These are phyloP conservation scores for Collariella sp. DNA, from an alignment of 495 filamentous ascomycete genomes.

Conservation along the genomic window DNA sequence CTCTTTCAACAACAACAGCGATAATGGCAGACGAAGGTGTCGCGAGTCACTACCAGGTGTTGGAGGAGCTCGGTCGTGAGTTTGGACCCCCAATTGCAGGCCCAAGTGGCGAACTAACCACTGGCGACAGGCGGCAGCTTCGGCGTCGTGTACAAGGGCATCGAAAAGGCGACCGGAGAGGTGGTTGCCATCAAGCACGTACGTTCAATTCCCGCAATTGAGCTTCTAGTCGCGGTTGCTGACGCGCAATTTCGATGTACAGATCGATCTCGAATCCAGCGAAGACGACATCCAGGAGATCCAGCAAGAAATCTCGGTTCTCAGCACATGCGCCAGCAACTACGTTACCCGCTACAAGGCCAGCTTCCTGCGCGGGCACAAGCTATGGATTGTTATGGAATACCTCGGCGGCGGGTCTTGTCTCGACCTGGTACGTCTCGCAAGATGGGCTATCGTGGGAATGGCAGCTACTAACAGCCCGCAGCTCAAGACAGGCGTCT, in stretches of 20 bases:
- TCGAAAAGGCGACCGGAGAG: slow-evolving; percentile 75
- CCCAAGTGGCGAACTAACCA: slow-evolving; percentile 15
- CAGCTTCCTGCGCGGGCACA: slow-evolving; percentile 86
- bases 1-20: slow-evolving; percentile 3
- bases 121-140: slow-evolving; percentile 69
- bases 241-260: background rate
- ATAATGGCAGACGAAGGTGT: slow-evolving; percentile 55
- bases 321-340: slow-evolving; percentile 86
- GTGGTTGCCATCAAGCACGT: slow-evolving; percentile 90
- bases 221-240: background rate
- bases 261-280: slow-evolving; percentile 97
- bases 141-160: slow-evolving; percentile 92
- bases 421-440: slow-evolving; percentile 64
- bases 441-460: background rate
- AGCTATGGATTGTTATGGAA: slow-evolving; percentile 99
- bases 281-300: slow-evolving; percentile 98
- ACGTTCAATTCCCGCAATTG: slow-evolving; percentile 21
- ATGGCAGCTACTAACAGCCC: slow-evolving; percentile 18
- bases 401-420: slow-evolving; percentile 90
- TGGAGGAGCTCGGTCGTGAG: slow-evolving; percentile 89
- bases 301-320: slow-evolving; percentile 91
- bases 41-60: slow-evolving; percentile 74
- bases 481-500: slow-evolving; percentile 84
- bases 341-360: slow-evolving; percentile 96
- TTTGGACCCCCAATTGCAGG: slow-evolving; percentile 11